Base-by-base conservation (phyloP, 2,329 filamentous ascomycete genomes). In the Colletotrichum echinochloae region DNA sequence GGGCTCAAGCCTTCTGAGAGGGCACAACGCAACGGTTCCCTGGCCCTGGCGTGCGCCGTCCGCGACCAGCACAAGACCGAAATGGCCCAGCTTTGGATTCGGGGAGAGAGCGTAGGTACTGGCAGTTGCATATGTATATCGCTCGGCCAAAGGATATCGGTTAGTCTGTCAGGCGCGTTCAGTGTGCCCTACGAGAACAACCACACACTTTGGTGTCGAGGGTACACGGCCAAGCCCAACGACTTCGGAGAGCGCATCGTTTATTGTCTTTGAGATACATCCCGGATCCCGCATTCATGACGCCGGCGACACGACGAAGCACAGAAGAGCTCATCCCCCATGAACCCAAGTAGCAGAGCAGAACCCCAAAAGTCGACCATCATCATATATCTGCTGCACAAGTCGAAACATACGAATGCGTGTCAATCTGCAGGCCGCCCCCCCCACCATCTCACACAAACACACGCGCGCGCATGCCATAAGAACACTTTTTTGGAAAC, bases 51-150 rank as follows among this genome's bases (percentile, higher is more conserved):
- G 11, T 59, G 60, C n/a, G 54, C 52, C 35, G 66, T 46, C 44
- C 49, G 35, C 5, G 66, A 60, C 35, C 66, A 69, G 60, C 60
- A 69, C n/a, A n/a, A n/a, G n/a, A n/a, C n/a, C n/a, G n/a, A n/a
- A n/a, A n/a, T n/a, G n/a, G n/a, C n/a, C n/a, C n/a, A n/a, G n/a
- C n/a, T n/a, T n/a, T n/a, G n/a, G n/a, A n/a, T n/a, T n/a, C n/a
- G n/a, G n/a, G n/a, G n/a, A n/a, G n/a, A n/a, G n/a, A n/a, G n/a
- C n/a, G n/a, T n/a, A n/a, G n/a, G n/a, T n/a, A n/a, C n/a, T n/a
- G n/a, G n/a, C n/a, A n/a, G n/a, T n/a, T n/a, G n/a, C n/a, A n/a
- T n/a, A n/a, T n/a, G n/a, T n/a, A n/a, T n/a, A n/a, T n/a, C n/a
- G n/a, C n/a, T n/a, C n/a, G n/a, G n/a, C n/a, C n/a, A n/a, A n/a